phyloP scores from a whole-genome alignment of 1,284 basidiomycete species.

The Coriolopsis trogii region DNA sequence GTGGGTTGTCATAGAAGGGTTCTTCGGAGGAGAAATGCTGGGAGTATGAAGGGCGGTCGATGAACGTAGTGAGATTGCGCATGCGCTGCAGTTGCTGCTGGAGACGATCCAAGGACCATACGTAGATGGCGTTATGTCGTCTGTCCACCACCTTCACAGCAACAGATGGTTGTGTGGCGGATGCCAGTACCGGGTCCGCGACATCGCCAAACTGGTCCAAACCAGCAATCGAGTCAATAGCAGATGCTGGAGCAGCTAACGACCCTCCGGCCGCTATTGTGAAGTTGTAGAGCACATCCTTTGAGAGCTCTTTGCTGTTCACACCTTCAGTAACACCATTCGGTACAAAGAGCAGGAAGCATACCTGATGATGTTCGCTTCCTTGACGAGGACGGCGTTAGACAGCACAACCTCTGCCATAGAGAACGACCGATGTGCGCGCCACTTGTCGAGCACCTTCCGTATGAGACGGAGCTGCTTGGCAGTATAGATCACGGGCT shows the following conservation, averaged over 20 bases:
- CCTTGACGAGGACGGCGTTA: slow-evolving; percentile 87
- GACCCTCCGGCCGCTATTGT: slow-evolving; percentile 84
- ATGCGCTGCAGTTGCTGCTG: slow-evolving; percentile 90
- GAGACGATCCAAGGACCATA: slow-evolving; percentile 90
- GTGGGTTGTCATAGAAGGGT: slow-evolving; percentile 87
- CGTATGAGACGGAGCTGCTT: slow-evolving; percentile 79
- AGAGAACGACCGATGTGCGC: slow-evolving; percentile 79
- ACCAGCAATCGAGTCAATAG: slow-evolving; percentile 85
- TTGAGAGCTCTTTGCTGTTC: slow-evolving; percentile 79
- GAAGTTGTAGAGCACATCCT: slow-evolving; percentile 91
- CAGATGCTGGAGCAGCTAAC: slow-evolving; percentile 80
- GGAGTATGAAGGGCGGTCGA: slow-evolving; percentile 90
- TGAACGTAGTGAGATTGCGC: slow-evolving; percentile 92
- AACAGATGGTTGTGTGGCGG: slow-evolving; percentile 80
- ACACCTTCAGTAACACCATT: slow-evolving; percentile 5
- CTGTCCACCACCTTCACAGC: slow-evolving; percentile 92
- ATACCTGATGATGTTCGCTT: slow-evolving; percentile 93
- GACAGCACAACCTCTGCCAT: slow-evolving; percentile 92
- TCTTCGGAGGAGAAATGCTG: slow-evolving; percentile 93
- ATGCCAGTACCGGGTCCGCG: slow-evolving; percentile 74
- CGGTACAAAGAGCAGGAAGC: background rate
- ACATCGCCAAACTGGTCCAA: slow-evolving; percentile 93
- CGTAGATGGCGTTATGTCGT: slow-evolving; percentile 82
- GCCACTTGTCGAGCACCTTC: slow-evolving; percentile 85
- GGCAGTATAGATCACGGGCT: slow-evolving; percentile 81